Conservation (phyloP, 2,329 filamentous ascomycete genomes). For the Neonectria punicea region DNA sequence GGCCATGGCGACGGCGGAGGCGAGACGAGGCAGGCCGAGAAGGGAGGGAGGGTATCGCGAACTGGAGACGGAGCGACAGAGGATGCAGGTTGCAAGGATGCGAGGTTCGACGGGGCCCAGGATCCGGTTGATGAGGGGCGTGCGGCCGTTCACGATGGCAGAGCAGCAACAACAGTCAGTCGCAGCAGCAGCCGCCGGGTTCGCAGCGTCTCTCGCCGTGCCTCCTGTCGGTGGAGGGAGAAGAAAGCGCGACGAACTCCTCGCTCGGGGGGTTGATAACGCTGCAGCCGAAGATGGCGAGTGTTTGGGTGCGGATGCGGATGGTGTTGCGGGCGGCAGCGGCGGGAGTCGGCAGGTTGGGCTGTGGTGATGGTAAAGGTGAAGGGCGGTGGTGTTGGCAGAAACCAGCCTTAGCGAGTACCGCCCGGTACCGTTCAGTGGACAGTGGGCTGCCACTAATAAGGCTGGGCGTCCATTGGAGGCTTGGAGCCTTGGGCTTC, state of each 20-base stretch:
- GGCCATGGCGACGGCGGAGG: conserved; percentile 36
- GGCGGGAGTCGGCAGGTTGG: conserved; percentile 2
- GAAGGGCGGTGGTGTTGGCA: conserved; percentile 22
- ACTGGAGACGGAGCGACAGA: background rate
- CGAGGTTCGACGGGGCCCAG: background rate
- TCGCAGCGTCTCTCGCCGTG: conserved; percentile 11
- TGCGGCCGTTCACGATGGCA: conserved; percentile 20
- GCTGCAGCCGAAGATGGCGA: background rate
- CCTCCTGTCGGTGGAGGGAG: conserved; percentile 9
- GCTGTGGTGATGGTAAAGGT: conserved; percentile 17
- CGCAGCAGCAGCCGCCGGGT: conserved; percentile 15
- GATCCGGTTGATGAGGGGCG: conserved; percentile 1
- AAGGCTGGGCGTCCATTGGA: background rate
- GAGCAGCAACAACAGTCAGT: background rate
- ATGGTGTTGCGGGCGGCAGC: background rate
- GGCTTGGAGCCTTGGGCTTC: conserved; percentile 7
- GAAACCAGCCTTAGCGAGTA: too few relatives aligned
- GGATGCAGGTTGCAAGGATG: conserved; percentile 4
- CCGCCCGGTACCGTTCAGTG: too few relatives aligned
- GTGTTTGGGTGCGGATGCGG: background rate
- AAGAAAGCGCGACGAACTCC: background rate
- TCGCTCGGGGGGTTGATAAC: background rate
- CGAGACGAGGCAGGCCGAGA: conserved; percentile 11
- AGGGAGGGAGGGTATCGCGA: background rate
- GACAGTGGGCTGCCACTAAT: conserved; percentile 1